Base-by-base conservation (phyloP, 2,329 filamentous ascomycete genomes). In the Hymenoscyphus linearis region DNA sequence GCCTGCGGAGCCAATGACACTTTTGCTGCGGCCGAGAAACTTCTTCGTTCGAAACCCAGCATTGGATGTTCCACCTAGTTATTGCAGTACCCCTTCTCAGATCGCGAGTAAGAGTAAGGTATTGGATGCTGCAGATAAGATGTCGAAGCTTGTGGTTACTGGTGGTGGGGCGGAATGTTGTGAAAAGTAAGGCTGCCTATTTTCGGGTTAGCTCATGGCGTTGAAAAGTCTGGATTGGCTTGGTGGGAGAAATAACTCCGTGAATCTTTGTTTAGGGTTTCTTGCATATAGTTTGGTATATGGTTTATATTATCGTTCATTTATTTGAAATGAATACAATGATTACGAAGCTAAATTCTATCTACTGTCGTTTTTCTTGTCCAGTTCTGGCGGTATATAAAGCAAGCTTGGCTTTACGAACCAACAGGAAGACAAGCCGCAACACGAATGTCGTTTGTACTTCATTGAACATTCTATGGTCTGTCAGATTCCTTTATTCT, bases 1-100 rank as follows among this genome's bases (percentile, higher is more conserved):
- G 92, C 91, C 91, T 0, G 89, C 85, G 0, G 89, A 93, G 78
- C 89, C 90, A 0, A 93, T 96, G 82, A 82, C 80, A 68, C 77
- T 85, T n/a, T 76, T 80, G 58, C 72, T 85, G 63, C 81, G 84
- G 65, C 82, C 83, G 0, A 78, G 82, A 12, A 83, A 85, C 67
- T 85, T 85, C 74, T 84, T 84, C 64, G 74, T 78, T 36, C 80
- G 77, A 72, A 85, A 85, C 59, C 83, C 83, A 2, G 82, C 81
- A 18, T 71, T 85, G 4, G 83, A 85, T 76, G 83, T 85, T 6
- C 82, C 83, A 36, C 79, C 78, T 14, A 71, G 90, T 85, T 93
- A 86, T 74, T 84, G 83, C 50, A 84, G 82, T 67, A 88, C 88
- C 31, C 90, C 91, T 1, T 90, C 85, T 67, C 86, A 91, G 73